phyloP scores from a whole-genome alignment of 768 basidiomycete genomes.

The Suillus bovinus region DNA sequence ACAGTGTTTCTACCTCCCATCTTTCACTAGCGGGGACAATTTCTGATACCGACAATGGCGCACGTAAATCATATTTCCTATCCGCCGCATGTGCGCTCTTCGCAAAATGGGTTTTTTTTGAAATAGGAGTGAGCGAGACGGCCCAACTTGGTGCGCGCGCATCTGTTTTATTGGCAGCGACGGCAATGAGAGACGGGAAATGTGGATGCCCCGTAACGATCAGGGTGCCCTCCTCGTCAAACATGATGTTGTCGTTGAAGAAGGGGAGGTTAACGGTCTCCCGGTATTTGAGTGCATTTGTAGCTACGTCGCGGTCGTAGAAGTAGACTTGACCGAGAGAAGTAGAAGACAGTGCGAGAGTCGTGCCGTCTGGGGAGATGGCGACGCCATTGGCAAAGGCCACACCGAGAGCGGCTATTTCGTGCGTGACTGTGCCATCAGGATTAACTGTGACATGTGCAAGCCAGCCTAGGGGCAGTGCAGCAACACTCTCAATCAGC shows the following conservation, averaged over 20 bases:
- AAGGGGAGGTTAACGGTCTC: slow-evolving; percentile 54
- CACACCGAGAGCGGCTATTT: slow-evolving; percentile 46
- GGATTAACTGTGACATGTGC: slow-evolving; percentile 50
- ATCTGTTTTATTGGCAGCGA: slow-evolving; percentile 46
- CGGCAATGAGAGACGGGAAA: slow-evolving; percentile 49
- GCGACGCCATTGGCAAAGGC: slow-evolving; percentile 73
- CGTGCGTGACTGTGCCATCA: slow-evolving; percentile 34
- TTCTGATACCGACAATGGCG: slow-evolving; percentile 48
- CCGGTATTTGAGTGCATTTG: slow-evolving; percentile 42
- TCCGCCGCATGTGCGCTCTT: slow-evolving; percentile 1
- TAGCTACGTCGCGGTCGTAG: slow-evolving; percentile 49
- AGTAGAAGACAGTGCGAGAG: slow-evolving; percentile 60
- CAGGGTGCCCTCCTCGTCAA: slow-evolving; percentile 46
- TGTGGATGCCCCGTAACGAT: slow-evolving; percentile 69
- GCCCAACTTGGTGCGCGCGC: slow-evolving; percentile 60
- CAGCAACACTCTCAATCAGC: slow-evolving; percentile 53
- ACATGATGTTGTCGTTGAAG: slow-evolving; percentile 61
- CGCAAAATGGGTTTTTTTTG: not conserved
- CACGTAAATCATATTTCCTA: slow-evolving; percentile 40
- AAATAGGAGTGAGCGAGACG: slow-evolving; percentile 39
- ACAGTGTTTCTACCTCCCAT: slow-evolving; percentile 59
- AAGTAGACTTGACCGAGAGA: slow-evolving; percentile 47
- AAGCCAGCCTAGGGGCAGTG: slow-evolving; percentile 60
- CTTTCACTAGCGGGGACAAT: slow-evolving; percentile 38
- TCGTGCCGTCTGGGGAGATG: slow-evolving; percentile 47